phyloP scores from a whole-genome alignment of 1,139 yeast genomes.

The Kodamaea derodonti region DNA sequence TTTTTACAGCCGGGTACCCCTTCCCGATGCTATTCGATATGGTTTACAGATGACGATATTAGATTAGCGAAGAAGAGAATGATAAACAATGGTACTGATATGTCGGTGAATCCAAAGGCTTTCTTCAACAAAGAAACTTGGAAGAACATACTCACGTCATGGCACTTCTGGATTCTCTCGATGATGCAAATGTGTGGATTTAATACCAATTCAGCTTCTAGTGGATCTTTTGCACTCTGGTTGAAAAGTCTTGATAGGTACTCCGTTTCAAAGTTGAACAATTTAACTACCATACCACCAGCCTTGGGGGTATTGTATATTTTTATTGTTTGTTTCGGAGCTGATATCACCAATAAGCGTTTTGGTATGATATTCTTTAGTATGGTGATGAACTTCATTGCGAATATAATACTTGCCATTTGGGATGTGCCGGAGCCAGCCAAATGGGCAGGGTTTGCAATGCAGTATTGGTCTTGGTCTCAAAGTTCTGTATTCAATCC shows the following conservation, averaged over 20 bases:
- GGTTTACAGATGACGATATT: slow-evolving; percentile 28
- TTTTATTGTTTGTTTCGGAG: slow-evolving; percentile 30
- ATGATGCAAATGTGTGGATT: slow-evolving; percentile 20
- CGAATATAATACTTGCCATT: slow-evolving; percentile 17
- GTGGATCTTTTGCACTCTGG: slow-evolving; percentile 48
- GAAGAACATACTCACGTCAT: slow-evolving; percentile 19
- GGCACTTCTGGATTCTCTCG: slow-evolving; percentile 23
- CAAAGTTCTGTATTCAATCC: slow-evolving; percentile 24
- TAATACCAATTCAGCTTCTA: slow-evolving; percentile 36
- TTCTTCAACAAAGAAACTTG: slow-evolving; percentile 22
- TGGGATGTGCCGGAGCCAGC: slow-evolving; percentile 19
- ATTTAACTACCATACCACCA: slow-evolving; percentile 42
- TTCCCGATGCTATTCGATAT: slow-evolving; percentile 23
- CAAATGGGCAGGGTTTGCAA: slow-evolving; percentile 19
- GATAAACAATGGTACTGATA: slow-evolving; percentile 23
- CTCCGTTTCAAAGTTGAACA: slow-evolving; percentile 34
- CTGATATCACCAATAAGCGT: slow-evolving; percentile 25
- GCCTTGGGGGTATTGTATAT: slow-evolving; percentile 49
- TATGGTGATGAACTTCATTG: slow-evolving; percentile 13
- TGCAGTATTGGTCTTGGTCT: slow-evolving; percentile 20
- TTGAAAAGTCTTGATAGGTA: slow-evolving; percentile 42
- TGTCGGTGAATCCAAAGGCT: slow-evolving; percentile 14
- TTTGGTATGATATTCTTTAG: slow-evolving; percentile 25
- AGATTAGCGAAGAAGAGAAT: slow-evolving; percentile 21
- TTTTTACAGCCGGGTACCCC: slow-evolving; percentile 30